A percentile compares a stretch with the other conserved stretches of the same genome.
Conservation (phyloP, 2,329 filamentous ascomycete genomes). For the Fusarium heterosporum region DNA sequence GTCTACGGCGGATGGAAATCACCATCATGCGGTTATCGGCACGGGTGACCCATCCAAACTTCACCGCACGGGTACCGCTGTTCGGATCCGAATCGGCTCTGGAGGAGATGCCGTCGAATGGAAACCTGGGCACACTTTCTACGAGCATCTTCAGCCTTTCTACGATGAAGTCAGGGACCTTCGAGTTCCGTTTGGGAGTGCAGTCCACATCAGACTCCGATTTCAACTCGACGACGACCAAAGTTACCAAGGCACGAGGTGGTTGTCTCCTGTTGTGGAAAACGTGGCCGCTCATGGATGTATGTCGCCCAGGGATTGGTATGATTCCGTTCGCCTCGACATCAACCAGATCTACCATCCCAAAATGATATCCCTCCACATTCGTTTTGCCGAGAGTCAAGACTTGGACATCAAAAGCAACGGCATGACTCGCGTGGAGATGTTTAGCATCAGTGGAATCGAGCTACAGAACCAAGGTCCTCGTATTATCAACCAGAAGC, state of each 20-base stretch:
- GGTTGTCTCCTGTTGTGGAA: constrained; percentile 1
- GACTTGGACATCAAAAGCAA: not conserved
- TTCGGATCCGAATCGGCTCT: constrained; percentile 19
- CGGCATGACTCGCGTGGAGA: constrained; percentile 2
- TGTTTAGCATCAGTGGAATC: constrained; percentile 30
- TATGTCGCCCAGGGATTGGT: not conserved
- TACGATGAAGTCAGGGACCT: constrained; percentile 9
- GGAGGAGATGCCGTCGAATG: constrained; percentile 21
- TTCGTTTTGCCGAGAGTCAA: constrained; percentile 34
- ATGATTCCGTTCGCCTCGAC: constrained; percentile 38
- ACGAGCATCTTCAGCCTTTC: constrained; percentile 2
- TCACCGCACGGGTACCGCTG: not conserved
- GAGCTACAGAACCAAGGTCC: not conserved
- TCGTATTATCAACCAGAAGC: constrained; percentile 2
- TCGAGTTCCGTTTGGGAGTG: constrained; percentile 13
- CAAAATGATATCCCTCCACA: constrained; percentile 29
- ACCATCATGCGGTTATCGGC: constrained; percentile 24
- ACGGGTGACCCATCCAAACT: not conserved
- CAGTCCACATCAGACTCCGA: constrained; percentile 26
- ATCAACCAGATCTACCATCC: constrained; percentile 22
- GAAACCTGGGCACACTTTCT: constrained; percentile 1
- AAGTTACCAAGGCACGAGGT: not conserved
- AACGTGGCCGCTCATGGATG: constrained; percentile 6
- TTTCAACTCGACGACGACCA: constrained; percentile 7
- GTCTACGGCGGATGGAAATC: constrained; percentile 3